These are phyloP conservation scores for Pharnaceum exiguum DNA, from an alignment of 148 eudicot species.

Conservation along the genomic window DNA sequence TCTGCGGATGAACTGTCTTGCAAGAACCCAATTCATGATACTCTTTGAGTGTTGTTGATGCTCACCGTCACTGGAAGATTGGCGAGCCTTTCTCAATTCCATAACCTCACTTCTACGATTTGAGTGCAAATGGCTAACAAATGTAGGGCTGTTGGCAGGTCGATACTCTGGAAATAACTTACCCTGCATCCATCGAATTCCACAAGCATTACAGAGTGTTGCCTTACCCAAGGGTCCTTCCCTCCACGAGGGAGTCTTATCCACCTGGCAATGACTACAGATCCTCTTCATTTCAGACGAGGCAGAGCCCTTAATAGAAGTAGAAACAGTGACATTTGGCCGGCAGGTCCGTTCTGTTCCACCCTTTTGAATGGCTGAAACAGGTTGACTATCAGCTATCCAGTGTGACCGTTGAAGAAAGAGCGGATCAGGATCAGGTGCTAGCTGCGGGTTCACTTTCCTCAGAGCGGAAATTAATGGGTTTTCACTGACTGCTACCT, in stretches of 20 bases:
- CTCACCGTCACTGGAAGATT: conserved; percentile 4
- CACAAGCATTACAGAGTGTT: conserved; percentile 59
- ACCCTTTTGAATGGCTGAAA: conserved; percentile 24
- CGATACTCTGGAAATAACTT: conserved; percentile 47
- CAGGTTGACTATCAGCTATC: conserved; percentile 45
- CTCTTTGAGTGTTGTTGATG: no score
- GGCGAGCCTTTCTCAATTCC: conserved; percentile 31
- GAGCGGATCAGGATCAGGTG: conserved; percentile 27
- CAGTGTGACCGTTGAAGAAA: conserved; percentile 38
- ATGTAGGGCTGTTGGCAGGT: conserved; percentile 58
- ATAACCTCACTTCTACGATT: conserved; percentile 41
- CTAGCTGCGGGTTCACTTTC: neutral
- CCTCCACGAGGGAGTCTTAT: conserved; percentile 55
- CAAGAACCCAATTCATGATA: no score
- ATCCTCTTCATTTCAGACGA: neutral
- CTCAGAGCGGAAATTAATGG: conserved; percentile 20
- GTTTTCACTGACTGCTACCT: conserved; percentile 16
- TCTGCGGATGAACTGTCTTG: no score
- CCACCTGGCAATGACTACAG: conserved; percentile 42
- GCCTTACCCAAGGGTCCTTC: conserved; percentile 51
- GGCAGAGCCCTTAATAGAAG: neutral
- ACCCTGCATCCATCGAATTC: conserved; percentile 50
- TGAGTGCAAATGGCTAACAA: conserved; percentile 40
- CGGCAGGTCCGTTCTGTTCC: neutral
- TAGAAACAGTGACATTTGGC: neutral